These are phyloP conservation scores for Lipomyces sp. DNA, from an alignment of 805 yeast species.

Conservation along the genomic window DNA sequence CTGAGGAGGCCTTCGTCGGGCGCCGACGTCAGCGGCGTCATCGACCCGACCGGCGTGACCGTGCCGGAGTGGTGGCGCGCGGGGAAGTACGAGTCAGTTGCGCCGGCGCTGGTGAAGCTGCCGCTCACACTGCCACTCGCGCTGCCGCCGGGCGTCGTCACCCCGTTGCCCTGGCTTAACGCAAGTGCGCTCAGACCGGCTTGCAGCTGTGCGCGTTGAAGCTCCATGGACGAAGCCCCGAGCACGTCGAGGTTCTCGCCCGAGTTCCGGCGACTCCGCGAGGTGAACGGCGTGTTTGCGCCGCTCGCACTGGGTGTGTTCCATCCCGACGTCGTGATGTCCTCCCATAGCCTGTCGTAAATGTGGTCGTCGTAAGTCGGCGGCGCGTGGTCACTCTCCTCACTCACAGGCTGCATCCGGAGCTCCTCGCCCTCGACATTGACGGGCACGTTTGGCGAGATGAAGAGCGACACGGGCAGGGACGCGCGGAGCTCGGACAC, in stretches of 20 bases:
- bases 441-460: conserved; percentile 78
- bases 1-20: conserved; percentile 22
- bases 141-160: background rate
- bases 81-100: conserved; percentile 24
- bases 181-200: conserved; percentile 43
- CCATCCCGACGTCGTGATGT: conserved; percentile 43
- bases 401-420: conserved; percentile 8
- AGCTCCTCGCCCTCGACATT: conserved; percentile 42
- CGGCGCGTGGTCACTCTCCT: conserved; percentile 53
- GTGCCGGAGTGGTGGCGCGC: conserved; percentile 21
- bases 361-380: conserved; percentile 81
- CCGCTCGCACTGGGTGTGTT: conserved; percentile 43
- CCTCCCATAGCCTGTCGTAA: conserved; percentile 76
- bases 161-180: conserved; percentile 19
- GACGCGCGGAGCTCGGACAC: conserved; percentile 89
- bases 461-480: conserved; percentile 71
- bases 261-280: conserved; percentile 38
- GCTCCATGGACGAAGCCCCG: conserved; percentile 34
- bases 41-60: conserved; percentile 21
- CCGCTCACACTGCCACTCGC: conserved; percentile 1
- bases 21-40: conserved; percentile 23
- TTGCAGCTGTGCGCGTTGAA: conserved; percentile 40
- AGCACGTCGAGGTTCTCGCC: conserved; percentile 30
- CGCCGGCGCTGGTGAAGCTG: background rate
- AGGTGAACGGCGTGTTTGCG: conserved; percentile 41